Evolutionary conservation across 164 flowering plant species (phyloP).

Genomic region (Euptelea pleiosperma): DNA sequence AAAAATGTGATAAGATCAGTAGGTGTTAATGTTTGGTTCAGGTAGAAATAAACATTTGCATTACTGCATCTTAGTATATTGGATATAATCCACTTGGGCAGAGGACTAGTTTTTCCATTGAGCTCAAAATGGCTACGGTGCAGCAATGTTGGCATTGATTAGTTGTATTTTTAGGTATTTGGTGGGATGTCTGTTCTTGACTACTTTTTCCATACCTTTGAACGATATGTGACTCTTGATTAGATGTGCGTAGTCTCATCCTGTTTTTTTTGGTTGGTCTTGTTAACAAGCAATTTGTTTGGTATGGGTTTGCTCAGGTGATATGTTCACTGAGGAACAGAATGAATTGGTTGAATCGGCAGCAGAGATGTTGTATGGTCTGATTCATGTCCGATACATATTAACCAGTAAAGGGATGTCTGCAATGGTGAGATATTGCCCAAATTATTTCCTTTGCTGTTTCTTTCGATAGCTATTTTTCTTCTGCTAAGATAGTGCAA

Average conservation of each 20-base stretch:
- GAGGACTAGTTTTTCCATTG: too few species aligned
- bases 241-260: too few species aligned
- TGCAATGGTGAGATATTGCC: conserved; percentile 53
- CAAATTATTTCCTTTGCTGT: not conserved
- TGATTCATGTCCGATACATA: conserved; percentile 70
- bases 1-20: too few species aligned
- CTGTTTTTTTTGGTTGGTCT: too few species aligned
- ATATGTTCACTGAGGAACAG: conserved; percentile 73
- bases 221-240: too few species aligned
- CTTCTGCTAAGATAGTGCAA: not conserved
- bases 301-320: conserved; percentile 30
- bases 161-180: not conserved
- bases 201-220: too few species aligned
- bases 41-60: too few species aligned
- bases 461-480: not conserved
- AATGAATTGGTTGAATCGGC: conserved; percentile 78
- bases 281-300: not conserved
- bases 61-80: too few species aligned
- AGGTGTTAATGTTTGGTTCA: too few species aligned
- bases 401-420: conserved; percentile 72
- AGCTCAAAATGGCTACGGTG: too few species aligned
- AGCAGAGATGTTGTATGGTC: conserved; percentile 81
- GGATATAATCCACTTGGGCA: too few species aligned
- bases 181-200: not conserved
- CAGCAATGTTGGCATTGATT: too few species aligned